phyloP scores from a whole-genome alignment of 2,329 filamentous ascomycete genomes.

The Hymenoscyphus albidus region DNA sequence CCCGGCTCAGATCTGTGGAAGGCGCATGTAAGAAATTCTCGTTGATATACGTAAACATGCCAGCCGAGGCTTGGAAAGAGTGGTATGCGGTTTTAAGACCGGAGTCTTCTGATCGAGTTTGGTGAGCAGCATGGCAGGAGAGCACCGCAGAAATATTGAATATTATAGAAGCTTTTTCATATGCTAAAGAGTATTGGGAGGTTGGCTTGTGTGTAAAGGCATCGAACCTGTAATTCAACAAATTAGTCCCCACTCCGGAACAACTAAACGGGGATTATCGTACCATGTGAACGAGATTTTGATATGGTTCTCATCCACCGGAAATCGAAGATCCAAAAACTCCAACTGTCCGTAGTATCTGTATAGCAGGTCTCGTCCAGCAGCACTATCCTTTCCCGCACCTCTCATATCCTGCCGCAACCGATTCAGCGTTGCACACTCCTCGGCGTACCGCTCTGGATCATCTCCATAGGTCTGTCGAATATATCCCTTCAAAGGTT shows the following conservation, averaged over 20 bases:
- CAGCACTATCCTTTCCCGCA: conserved; percentile 92
- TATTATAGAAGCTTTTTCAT: conserved; percentile 98
- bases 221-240: conserved; percentile 68
- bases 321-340: conserved; percentile 88
- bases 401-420: conserved; percentile 98
- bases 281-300: conserved; percentile 99
- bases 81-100: conserved; percentile 96
- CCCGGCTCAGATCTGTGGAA: conserved; percentile 89
- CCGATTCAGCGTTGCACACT: conserved; percentile 90
- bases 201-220: conserved; percentile 99
- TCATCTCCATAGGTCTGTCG: conserved; percentile 92
- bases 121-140: conserved; percentile 89
- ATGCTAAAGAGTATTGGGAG: conserved; percentile 91
- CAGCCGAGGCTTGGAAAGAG: conserved; percentile 94
- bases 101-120: conserved; percentile 86
- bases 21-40: conserved; percentile 98
- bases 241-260: conserved; percentile 15
- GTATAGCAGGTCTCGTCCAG: conserved; percentile 88
- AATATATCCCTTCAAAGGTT: conserved; percentile 89
- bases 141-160: conserved; percentile 98
- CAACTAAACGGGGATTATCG: conserved; percentile 6
- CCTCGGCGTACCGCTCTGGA: conserved; percentile 90
- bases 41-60: conserved; percentile 99
- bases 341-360: conserved; percentile 97
- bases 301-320: conserved; percentile 97